Percentiles rank a stretch among this genome's conserved stretches.
Evolutionary conservation across 2,329 filamentous ascomycete genomes (phyloP).

Genomic region (Mollisiaceae sp.): DNA sequence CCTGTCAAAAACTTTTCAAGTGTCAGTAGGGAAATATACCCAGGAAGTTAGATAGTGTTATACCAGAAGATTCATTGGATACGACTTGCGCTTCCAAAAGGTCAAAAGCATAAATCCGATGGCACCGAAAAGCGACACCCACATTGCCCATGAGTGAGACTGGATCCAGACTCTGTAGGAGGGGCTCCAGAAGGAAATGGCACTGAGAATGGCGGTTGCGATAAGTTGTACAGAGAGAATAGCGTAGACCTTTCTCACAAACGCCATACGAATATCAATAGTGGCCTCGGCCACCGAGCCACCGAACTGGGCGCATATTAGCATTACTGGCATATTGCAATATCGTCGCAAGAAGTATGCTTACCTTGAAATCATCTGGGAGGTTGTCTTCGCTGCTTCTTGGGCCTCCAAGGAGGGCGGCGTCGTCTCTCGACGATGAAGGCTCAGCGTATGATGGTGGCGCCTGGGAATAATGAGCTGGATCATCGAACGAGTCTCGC

Average conservation of each 20-base stretch:
- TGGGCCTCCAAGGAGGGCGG: conserved; percentile 66
- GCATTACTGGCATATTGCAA: conserved; percentile 12
- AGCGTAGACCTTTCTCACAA: conserved; percentile 95
- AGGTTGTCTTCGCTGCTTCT: conserved; percentile 87
- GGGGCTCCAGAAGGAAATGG: conserved; percentile 82
- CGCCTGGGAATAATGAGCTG: conserved; percentile 68
- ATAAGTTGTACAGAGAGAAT: conserved; percentile 96
- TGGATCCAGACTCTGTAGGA: conserved; percentile 89
- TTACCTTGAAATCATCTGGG: conserved; percentile 94
- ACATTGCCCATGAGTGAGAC: conserved; percentile 80
- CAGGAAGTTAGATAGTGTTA: background rate
- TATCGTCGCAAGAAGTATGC: background rate
- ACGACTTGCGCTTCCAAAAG: conserved; percentile 95
- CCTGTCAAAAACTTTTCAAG: conserved; percentile 48
- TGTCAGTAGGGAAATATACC: background rate
- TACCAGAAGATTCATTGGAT: conserved; percentile 84
- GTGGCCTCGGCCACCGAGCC: conserved; percentile 92
- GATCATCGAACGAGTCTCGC: conserved; percentile 82
- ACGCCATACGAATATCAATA: conserved; percentile 95
- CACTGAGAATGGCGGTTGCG: conserved; percentile 79
- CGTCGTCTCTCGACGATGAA: conserved; percentile 58
- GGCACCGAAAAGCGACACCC: conserved; percentile 81
- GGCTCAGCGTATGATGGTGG: conserved; percentile 80
- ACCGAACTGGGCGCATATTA: conserved; percentile 68
- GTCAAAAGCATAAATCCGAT: conserved; percentile 86